Conservation (phyloP, 345 rosid species). For the Eucalyptus cloeziana region DNA sequence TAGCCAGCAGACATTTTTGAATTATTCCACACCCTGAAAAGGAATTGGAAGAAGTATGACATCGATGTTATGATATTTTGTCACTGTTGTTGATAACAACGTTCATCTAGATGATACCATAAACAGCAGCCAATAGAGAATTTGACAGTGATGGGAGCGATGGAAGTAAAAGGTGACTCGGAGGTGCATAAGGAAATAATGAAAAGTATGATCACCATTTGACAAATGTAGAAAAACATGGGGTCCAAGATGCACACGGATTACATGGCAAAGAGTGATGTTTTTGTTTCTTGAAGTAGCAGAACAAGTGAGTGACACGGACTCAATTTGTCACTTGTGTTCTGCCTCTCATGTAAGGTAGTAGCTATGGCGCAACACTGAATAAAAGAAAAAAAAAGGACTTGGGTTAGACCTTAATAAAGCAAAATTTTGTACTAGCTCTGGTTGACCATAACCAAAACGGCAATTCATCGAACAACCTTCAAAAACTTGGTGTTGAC, state of each 20-base stretch:
- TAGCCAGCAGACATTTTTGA: not conserved
- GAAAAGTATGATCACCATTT: not conserved
- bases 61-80: not conserved
- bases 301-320: not conserved
- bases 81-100: not conserved
- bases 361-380: not conserved
- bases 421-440: not conserved
- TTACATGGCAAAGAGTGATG: not conserved
- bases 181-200: not conserved
- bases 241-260: not conserved
- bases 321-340: not conserved
- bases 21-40: not conserved
- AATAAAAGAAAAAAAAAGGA: not conserved
- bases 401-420: not conserved
- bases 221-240: not conserved
- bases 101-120: not conserved
- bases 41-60: not conserved
- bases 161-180: not conserved
- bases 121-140: not conserved
- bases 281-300: not conserved
- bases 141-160: not conserved
- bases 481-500: not conserved
- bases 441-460: not conserved
- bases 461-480: not conserved
- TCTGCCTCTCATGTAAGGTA: not conserved